Base-by-base conservation (phyloP, 768 basidiomycete species). In the Crepidotus variabilis region DNA sequence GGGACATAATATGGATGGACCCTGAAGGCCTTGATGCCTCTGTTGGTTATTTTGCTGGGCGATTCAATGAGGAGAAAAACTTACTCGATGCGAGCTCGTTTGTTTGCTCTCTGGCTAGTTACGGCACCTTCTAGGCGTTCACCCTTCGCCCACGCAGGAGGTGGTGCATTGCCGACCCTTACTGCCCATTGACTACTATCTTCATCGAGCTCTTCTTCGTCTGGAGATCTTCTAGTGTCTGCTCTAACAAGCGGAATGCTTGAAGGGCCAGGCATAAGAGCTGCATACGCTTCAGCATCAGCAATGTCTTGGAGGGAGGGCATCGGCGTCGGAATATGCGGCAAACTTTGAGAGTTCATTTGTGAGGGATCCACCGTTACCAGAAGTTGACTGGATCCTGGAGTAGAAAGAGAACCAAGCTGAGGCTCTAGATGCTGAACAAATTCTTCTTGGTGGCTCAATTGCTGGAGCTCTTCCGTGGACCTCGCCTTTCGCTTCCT, bases 141-240 rank as follows among this genome's bases (percentile, higher is more conserved):
- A 32, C 85, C 75, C 65, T 90, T 89, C 2, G 77, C 83, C 90
- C 90, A 92, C 18, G 70, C 22, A 1, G 90, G 90, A 13, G 85
- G 84, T 18, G 85, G 77, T 16, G 74, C 80, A 60, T 80, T 72
- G 2, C 89, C 87, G 43, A 87, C 75, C 50, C 78, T 80, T 32
- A 91, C 77, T 46, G 73, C 75, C 90, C 90, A 92, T 51, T 86
- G 87, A 24, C 70, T 67, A n/a, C 85, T 78, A 28, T 80, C 75
- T 18, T 66, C 67, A 46, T 85, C 86, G 24, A 82, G 85, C 76
- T 85, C 78, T 69, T 88, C 87, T 65, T 86, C 82, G 2, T 78
- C 78, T 0, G 82, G 81, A 56, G 73, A 79, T 55, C 65, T 74
- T 47, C 75, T 73, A 18, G 71, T 63, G 18, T 65, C 62, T 2